Percentiles rank a stretch among this genome's conserved stretches.
Evolutionary conservation across 2,329 filamentous ascomycete genomes (phyloP).

Genomic region (Sporothrix schenckii): DNA sequence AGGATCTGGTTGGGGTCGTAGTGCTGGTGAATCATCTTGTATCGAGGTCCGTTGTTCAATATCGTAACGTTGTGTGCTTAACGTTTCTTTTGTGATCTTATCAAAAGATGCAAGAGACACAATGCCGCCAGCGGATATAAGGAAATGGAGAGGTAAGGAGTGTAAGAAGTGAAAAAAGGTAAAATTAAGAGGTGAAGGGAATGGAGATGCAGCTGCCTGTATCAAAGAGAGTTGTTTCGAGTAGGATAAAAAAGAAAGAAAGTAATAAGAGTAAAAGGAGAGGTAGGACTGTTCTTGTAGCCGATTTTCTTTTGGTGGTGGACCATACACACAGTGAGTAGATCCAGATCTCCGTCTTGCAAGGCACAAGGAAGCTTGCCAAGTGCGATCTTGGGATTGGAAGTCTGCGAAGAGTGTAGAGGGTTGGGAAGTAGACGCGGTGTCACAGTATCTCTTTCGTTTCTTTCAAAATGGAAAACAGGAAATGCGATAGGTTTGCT

Average conservation of each 20-base stretch:
- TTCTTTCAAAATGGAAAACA: background rate
- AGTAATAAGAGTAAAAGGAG: background rate
- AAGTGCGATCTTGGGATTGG: background rate
- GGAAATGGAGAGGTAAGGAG: background rate
- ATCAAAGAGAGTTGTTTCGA: background rate
- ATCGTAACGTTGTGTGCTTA: background rate
- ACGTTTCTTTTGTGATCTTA: constrained; percentile 5
- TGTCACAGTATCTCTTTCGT: background rate
- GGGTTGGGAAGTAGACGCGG: background rate
- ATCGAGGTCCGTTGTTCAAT: background rate
- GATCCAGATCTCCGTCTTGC: constrained; percentile 4
- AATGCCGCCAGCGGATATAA: constrained; percentile 12
- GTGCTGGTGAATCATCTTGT: constrained; percentile 35
- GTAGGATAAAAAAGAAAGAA: background rate
- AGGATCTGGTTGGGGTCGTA: constrained; percentile 35
- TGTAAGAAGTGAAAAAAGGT: background rate
- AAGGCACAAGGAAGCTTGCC: background rate
- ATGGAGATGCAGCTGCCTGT: background rate
- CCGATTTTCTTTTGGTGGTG: background rate
- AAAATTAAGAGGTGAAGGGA: background rate
- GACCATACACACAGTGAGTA: background rate
- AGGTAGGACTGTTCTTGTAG: background rate
- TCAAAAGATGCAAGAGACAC: constrained; percentile 18
- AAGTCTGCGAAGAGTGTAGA: constrained; percentile 1
- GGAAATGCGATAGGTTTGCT: background rate